Evolutionary conservation across 352 stramenopile species (phyloP), one percentile per base, ranked within the genome.

Genomic region (Pythium guiyangense): DNA sequence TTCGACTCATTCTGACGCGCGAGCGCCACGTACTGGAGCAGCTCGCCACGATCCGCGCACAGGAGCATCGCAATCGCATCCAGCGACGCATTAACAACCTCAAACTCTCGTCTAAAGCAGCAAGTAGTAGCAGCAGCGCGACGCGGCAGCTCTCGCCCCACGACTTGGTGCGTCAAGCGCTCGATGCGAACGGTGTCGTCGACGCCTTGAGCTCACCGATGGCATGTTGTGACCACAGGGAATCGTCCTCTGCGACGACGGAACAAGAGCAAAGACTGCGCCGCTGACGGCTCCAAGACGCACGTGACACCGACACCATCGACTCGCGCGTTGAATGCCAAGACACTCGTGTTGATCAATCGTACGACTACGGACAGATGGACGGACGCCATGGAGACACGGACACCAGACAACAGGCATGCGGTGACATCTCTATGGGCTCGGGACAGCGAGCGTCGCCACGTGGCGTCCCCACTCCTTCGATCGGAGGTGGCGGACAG

Each of bases 361-460:
- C n/a, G n/a, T n/a, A n/a, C n/a, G n/a, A n/a, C n/a, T n/a, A n/a
- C n/a, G n/a, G n/a, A 51, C 46, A 14, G 2, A 15, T 2, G 18
- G 47, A 63, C 22, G 35, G 44, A 63, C 57, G 50, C 27, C 50
- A 58, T 25, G n/a, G 48, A 18, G 26, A 27, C 45, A 63, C 50
- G 53, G 48, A 58, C 44, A 54, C 25, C 35, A 54, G 37, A 18
- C 35, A 49, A 29, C 22, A 26, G 26, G 26, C 25, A 37, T 25
- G 49, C 34, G 46, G 54, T 20, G 45, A 59, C 57, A 49, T 59
- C 57, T 63, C 57, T 63, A 63, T 59, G 31, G 51, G 57, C 43
- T 44, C 42, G n/a, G 40, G 22, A 29, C 42, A 37, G 18, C 34
- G 20, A 49, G 52, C 17, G 42, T 29, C 46, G 27, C 25, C 46